Percentiles rank a stretch among this genome's conserved stretches.
phyloP scores from a whole-genome alignment of 1,284 basidiomycete genomes.

The Chondrostereum purpureum region DNA sequence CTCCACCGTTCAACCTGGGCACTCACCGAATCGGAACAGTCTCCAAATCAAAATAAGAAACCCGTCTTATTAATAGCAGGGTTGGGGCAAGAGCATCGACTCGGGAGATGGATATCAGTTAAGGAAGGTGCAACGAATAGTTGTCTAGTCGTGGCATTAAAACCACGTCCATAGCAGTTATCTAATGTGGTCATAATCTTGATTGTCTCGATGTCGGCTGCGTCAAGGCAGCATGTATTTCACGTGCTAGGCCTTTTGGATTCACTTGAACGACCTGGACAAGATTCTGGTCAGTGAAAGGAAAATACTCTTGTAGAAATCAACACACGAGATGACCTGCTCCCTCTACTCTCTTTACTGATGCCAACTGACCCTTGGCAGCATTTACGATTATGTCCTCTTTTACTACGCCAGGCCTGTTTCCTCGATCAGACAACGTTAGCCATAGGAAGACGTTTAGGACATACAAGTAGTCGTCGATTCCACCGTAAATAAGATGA shows the following conservation, averaged over 20 bases:
- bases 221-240: conserved; percentile 22
- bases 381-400: conserved; percentile 30
- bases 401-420: conserved; percentile 32
- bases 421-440: neutral
- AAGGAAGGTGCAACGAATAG: conserved; percentile 73
- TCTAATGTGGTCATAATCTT: neutral
- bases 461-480: conserved; percentile 39
- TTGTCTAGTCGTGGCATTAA: conserved; percentile 55
- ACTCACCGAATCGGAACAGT: conserved; percentile 11
- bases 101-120: conserved; percentile 83
- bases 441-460: neutral
- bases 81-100: conserved; percentile 80
- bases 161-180: conserved; percentile 24
- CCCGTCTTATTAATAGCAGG: conserved; percentile 71
- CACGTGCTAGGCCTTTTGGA: conserved; percentile 25
- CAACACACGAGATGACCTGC: conserved; percentile 32
- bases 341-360: conserved; percentile 26
- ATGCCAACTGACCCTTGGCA: conserved; percentile 34
- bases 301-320: neutral
- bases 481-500: conserved; percentile 43
- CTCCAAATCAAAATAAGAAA: conserved; percentile 20
- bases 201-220: neutral
- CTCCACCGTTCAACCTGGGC: conserved; percentile 39
- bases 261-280: conserved; percentile 27
- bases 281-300: neutral